Percentiles rank a stretch among this genome's conserved stretches.
Conservation (phyloP, 2,329 filamentous ascomycete species). For the Colletotrichum eleusines region DNA sequence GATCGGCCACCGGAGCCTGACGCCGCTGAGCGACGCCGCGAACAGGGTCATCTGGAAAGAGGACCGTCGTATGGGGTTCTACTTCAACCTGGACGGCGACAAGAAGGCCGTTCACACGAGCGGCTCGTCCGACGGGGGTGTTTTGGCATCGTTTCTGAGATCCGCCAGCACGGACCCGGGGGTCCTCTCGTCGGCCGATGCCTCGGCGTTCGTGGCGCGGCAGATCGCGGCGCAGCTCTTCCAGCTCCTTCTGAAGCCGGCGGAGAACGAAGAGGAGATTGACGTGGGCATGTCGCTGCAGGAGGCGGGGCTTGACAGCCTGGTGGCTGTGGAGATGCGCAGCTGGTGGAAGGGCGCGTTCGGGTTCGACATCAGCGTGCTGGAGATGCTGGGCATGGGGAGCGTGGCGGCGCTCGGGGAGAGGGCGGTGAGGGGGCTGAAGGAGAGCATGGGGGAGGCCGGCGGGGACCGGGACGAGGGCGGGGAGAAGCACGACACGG, state of each 20-base stretch:
- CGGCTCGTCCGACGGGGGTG: conserved; percentile 45
- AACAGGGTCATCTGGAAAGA: conserved; percentile 43
- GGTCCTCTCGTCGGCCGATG: neutral
- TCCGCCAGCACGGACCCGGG: neutral
- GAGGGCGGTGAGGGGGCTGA: conserved; percentile 16
- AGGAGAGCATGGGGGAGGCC: neutral
- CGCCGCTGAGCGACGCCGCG: conserved; percentile 31
- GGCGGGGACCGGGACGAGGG: neutral
- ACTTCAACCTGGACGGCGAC: conserved; percentile 37
- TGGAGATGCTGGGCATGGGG: conserved; percentile 42
- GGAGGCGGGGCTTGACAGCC: conserved; percentile 43
- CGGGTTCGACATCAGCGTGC: conserved; percentile 42
- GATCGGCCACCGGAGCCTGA: conserved; percentile 26
- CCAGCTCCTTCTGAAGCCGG: conserved; percentile 39
- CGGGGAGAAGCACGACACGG: conserved; percentile 16
- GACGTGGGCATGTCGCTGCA: conserved; percentile 18
- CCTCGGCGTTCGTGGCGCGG: neutral
- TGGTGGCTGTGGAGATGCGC: conserved; percentile 45
- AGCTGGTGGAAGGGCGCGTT: conserved; percentile 44
- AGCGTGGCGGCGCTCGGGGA: conserved; percentile 39
- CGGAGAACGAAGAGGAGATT: conserved; percentile 42
- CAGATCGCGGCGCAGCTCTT: conserved; percentile 43
- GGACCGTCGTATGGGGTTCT: conserved; percentile 45
- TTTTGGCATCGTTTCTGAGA: conserved; percentile 10
- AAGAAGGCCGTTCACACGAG: neutral